These are phyloP conservation scores for Plantago coronopus DNA, from an alignment of 305 asterid genomes.

Conservation along the genomic window DNA sequence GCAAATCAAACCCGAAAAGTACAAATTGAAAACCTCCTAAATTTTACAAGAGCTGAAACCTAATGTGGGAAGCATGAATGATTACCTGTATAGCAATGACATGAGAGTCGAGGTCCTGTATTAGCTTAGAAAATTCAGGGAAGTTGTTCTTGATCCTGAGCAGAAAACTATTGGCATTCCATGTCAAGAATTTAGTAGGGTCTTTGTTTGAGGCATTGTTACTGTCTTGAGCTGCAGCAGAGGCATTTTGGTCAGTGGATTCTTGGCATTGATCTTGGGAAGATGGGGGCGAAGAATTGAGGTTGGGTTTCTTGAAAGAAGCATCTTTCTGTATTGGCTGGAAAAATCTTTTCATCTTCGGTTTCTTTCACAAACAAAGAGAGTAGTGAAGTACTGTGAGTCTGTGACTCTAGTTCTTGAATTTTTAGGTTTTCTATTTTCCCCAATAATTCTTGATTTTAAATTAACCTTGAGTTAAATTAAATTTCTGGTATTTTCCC, in stretches of 20 bases:
- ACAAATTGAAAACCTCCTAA: background rate
- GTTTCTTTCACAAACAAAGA: background rate
- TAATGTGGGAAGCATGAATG: background rate
- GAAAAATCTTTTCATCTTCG: slow-evolving; percentile 75
- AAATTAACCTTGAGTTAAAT: too few species aligned
- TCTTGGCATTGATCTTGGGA: slow-evolving; percentile 23
- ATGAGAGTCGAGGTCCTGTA: slow-evolving; percentile 70
- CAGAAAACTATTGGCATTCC: slow-evolving; percentile 91
- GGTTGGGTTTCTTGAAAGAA: slow-evolving; percentile 57
- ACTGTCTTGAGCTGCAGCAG: slow-evolving; percentile 28
- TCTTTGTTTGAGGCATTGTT: slow-evolving; percentile 33
- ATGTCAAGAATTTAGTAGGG: slow-evolving; percentile 75
- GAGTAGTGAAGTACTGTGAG: too few species aligned
- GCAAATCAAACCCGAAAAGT: background rate
- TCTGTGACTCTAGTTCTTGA: too few species aligned
- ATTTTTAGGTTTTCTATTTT: too few species aligned
- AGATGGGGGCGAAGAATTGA: slow-evolving; percentile 34
- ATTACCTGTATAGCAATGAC: slow-evolving; percentile 83
- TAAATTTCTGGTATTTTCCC: too few species aligned
- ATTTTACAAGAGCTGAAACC: too few species aligned
- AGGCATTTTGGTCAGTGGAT: slow-evolving; percentile 22
- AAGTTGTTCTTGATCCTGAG: slow-evolving; percentile 71
- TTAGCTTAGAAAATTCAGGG: slow-evolving; percentile 63
- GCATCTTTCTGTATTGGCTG: slow-evolving; percentile 75
- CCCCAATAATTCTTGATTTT: too few species aligned